Percentiles rank a stretch among this genome's conserved stretches.
phyloP scores from a whole-genome alignment of 169 alveolate genomes.

The Neospora caninum region DNA sequence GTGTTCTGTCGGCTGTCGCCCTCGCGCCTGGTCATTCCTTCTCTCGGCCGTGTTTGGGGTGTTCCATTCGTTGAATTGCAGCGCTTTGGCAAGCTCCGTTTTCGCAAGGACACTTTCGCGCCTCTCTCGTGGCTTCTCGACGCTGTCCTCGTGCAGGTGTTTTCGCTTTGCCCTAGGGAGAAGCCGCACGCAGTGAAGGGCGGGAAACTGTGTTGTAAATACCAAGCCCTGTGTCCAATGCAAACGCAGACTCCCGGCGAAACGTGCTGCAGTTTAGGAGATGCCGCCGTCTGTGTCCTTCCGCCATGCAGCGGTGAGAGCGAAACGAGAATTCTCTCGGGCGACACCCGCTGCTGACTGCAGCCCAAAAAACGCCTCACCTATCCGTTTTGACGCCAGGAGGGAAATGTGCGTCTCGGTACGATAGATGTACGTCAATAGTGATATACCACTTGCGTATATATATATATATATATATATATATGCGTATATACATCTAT shows the following conservation, averaged over 20 bases:
- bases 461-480: too few relatives aligned
- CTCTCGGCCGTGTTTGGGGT: neutral
- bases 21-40: neutral
- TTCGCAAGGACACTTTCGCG: neutral
- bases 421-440: too few relatives aligned
- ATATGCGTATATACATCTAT: too few relatives aligned
- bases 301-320: neutral
- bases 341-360: too few relatives aligned
- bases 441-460: too few relatives aligned
- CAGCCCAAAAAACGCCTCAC: too few relatives aligned
- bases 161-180: neutral
- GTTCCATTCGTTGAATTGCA: neutral
- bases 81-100: too few relatives aligned
- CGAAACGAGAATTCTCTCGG: too few relatives aligned
- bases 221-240: neutral
- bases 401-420: too few relatives aligned
- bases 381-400: too few relatives aligned
- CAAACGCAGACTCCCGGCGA: neutral
- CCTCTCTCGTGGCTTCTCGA: slow-evolving; percentile 19
- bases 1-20: too few relatives aligned
- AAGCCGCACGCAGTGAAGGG: neutral
- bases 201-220: neutral
- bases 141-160: neutral
- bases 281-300: neutral
- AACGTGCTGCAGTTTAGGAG: neutral